A percentile compares a stretch with the other conserved stretches of the same genome.
Conservation (phyloP, 108 stramenopile genomes). For the Cyclotella cryptica region DNA sequence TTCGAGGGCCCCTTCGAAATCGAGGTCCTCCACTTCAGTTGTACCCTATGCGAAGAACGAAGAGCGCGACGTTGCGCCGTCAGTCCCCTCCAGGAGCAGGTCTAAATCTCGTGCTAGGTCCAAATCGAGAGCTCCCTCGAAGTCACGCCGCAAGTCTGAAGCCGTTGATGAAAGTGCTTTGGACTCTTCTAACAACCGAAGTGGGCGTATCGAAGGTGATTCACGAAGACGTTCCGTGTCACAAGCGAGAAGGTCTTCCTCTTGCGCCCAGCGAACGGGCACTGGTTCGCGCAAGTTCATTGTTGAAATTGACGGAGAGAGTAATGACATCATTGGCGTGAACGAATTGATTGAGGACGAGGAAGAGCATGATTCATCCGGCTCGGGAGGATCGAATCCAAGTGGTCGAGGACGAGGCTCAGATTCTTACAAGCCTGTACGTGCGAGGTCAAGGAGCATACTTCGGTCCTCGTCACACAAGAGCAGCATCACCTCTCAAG, state of each 20-base stretch:
- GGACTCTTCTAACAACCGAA: background rate
- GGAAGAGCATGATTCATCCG: background rate
- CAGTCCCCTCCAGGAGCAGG: slow-evolving; percentile 4
- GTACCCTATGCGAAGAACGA: background rate
- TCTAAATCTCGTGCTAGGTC: slow-evolving; percentile 6
- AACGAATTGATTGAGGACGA: slow-evolving; percentile 17
- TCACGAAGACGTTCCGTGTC: background rate
- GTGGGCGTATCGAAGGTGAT: background rate
- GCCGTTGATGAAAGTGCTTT: background rate
- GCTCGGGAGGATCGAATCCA: background rate
- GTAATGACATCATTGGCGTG: slow-evolving; percentile 16
- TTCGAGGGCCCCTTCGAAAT: slow-evolving; percentile 1
- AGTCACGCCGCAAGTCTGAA: background rate
- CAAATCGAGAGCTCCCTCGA: slow-evolving; percentile 1
- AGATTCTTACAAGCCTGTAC: background rate
- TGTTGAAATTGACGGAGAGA: slow-evolving; percentile 21
- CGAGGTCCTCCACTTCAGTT: background rate
- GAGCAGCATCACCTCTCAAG: slow-evolving; percentile 19
- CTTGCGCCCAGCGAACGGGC: background rate
- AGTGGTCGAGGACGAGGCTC: background rate
- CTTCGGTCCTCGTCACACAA: slow-evolving; percentile 11
- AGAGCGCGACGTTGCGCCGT: background rate
- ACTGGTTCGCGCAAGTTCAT: slow-evolving; percentile 17
- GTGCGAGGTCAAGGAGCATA: slow-evolving; percentile 15
- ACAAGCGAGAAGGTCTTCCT: background rate